Percentiles rank a stretch among this genome's conserved stretches.
These are phyloP conservation scores for Candida ulmi DNA, from an alignment of 805 yeast genomes.

Conservation along the genomic window DNA sequence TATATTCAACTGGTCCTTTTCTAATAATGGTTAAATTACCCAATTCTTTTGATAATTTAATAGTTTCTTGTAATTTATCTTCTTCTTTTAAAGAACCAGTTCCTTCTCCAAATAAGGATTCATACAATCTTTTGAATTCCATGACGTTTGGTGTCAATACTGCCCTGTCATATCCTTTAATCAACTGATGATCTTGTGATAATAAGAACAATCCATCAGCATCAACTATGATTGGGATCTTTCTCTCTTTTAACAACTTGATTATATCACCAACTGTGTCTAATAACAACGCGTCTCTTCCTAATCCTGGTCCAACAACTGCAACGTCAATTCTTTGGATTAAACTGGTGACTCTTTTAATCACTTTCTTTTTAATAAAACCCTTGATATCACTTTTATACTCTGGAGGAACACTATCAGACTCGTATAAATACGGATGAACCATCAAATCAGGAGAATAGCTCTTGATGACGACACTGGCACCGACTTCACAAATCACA, in stretches of 20 bases:
- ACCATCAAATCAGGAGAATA: constrained; percentile 95
- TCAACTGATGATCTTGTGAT: constrained; percentile 48
- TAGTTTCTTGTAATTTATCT: constrained; percentile 22
- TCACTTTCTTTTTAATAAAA: constrained; percentile 37
- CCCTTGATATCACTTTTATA: constrained; percentile 9
- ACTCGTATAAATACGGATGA: constrained; percentile 76
- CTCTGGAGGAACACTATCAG: constrained; percentile 17
- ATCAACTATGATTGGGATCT: constrained; percentile 75
- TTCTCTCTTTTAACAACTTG: constrained; percentile 43
- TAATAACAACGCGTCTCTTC: constrained; percentile 70
- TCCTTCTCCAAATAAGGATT: constrained; percentile 35
- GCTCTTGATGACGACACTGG: constrained; percentile 75
- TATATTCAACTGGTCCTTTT: constrained; percentile 67
- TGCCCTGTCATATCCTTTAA: constrained; percentile 51
- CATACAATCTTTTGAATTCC: constrained; percentile 68
- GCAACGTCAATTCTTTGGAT: constrained; percentile 71
- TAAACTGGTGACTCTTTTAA: constrained; percentile 51
- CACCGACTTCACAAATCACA: constrained; percentile 75
- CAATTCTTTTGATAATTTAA: constrained; percentile 40
- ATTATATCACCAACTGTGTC: constrained; percentile 53
- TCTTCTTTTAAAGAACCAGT: background rate
- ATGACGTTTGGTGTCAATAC: constrained; percentile 86
- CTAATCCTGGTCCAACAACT: constrained; percentile 92
- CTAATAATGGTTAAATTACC: constrained; percentile 60
- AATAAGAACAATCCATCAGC: constrained; percentile 83